Evolutionary conservation across 345 rosid species (phyloP), one percentile per base, ranked within the genome.

Genomic region (sweet orange (Citrus sinensis)): DNA sequence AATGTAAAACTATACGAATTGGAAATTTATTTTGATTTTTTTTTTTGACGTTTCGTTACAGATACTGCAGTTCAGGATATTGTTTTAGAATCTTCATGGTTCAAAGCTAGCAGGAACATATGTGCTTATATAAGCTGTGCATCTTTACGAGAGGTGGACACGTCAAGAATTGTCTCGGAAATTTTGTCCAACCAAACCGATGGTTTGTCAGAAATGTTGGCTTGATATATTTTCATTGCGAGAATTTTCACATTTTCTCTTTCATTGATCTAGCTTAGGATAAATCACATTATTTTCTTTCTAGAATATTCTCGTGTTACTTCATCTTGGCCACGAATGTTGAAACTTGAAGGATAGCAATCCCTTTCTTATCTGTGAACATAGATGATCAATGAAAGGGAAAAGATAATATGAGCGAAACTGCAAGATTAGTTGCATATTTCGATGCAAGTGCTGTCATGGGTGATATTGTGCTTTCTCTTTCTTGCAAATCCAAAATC

Each of bases 121-220:
- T 81, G 83, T 59, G 78, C 80, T 68, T 81, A 81, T 71, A 67
- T 77, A 71, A 81, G 74, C 83, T 72, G 83, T 62, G 70, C 67
- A 49, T 49, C 74, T 30, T 77, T 81, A 46, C 63, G 70, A 14
- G 83, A 81, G 73, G 83, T 81, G 29, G 83, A 71, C 34, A 81
- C 83, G 8, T 42, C 80, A 20, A 71, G 77, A 55, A 77, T 81
- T 65, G 58, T 81, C 11, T 66, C 80, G 14, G 75, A 81, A 73
- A 75, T 72, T 77, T 65, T 81, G 58, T 71, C 74, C 63, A 42
- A 56, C 37, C 76, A 8, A 34, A 22, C 6, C 16, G 54, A 51
- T 6, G 78, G 78, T 75, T 64, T 30, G 71, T 75, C 35, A 49
- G 22, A 65, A 30, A 46, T 24, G 7, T 30, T 22, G 9, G n/a